Evolutionary conservation across 768 basidiomycete species (phyloP).

Genomic region (Grammothele lineata): DNA sequence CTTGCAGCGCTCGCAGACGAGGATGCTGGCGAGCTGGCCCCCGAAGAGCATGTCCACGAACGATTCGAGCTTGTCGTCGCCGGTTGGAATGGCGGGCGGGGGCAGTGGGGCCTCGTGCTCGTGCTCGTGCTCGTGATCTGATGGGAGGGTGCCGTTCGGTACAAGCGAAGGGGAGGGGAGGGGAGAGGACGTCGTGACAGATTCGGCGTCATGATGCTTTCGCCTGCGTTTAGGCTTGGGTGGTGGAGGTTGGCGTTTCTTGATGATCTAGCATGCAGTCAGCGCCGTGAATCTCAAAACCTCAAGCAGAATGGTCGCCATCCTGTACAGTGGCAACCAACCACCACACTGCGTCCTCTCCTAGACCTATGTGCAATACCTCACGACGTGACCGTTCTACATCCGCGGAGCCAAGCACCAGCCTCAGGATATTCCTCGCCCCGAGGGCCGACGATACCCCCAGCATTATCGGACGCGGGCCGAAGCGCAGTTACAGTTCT

Average conservation of each 20-base stretch:
- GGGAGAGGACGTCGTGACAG: background rate
- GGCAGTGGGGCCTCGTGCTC: background rate
- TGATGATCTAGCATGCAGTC: conserved; percentile 61
- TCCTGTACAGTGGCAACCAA: too few species aligned
- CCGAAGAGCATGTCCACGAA: conserved; percentile 91
- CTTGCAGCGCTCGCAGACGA: conserved; percentile 94
- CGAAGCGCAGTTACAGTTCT: too few species aligned
- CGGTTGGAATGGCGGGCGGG: conserved; percentile 17
- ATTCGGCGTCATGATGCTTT: background rate
- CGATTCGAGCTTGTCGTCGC: conserved; percentile 54
- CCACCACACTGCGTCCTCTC: too few species aligned
- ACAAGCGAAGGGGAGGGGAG: background rate
- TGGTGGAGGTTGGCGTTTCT: conserved; percentile 51
- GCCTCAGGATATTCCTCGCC: too few species aligned
- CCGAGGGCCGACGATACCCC: too few species aligned
- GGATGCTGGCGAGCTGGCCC: conserved; percentile 82
- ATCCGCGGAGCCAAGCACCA: too few species aligned
- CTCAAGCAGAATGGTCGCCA: too few species aligned
- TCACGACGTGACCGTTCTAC: too few species aligned
- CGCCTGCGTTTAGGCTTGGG: conserved; percentile 37
- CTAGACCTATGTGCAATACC: too few species aligned
- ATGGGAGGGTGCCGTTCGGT: background rate
- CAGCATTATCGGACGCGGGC: too few species aligned
- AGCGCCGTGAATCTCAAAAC: too few species aligned
- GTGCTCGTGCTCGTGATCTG: too few species aligned